Evolutionary conservation across 441 rosid species (phyloP), one percentile per base, ranked within the genome.

Genomic region (Bocquillonia castaneifolia): DNA sequence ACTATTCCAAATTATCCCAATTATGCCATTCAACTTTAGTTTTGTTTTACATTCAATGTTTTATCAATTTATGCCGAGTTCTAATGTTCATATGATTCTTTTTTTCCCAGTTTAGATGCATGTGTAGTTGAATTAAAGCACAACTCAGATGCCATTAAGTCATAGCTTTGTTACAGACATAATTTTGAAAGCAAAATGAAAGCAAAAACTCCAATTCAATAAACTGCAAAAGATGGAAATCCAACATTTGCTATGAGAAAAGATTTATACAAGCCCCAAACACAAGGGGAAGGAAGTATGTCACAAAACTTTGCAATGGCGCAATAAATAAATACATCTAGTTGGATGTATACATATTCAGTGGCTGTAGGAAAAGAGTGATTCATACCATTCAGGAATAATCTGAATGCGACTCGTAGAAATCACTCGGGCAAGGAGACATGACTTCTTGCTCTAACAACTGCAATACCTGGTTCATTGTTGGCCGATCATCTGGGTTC

Each of bases 361-460:
- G 42, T 34, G 31, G 40, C 56, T 6, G 23, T n/a, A 1, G 29
- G 1, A 29, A 9, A 59, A 29, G 10, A 25, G 26, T 47, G 29
- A 36, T 28, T 22, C 25, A 6, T 15, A 5, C 26, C 55, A 7
- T 59, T 80, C 75, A 90, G 66, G 90, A 83, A 72, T 83, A 84
- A 74, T 89, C 97, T 1, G 97, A 93, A 2, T 93, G 96, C 34
- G 98, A 90, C 77, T 84, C 95, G 4, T 87, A 93, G 79, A 84
- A 86, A 54, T 93, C 92, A 15, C 88, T 86, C 1, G 89, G 88
- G 84, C 91, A 88, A 55, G 98, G 96, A 9, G 98, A 87, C 92
- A 89, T 80, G 44, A 90, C 80, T 77, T 93, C 98, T 82, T 90
- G 98, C 76, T 90, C 98, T 17, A 93, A 89, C 71, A 90, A 77